Base-by-base conservation (phyloP, 345 rosid genomes). In the Heritiera fomes region DNA sequence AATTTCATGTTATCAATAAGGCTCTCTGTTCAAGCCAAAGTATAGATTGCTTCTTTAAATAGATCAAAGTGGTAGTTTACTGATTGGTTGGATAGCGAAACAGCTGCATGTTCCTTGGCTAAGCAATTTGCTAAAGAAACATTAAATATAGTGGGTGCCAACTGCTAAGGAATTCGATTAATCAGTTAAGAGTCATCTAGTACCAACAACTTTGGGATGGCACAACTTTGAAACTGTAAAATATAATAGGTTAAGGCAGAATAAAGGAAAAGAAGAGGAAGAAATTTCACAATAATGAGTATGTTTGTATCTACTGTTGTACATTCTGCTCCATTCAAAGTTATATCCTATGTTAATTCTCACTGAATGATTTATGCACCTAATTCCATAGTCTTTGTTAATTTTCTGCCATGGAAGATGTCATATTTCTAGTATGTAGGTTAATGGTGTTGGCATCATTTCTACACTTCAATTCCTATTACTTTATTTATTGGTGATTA, bases 21-120 rank as follows among this genome's bases (percentile, higher is more conserved):
- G 40, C 56, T 69, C 23, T 38, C 71, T 66, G 49, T 66, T 41
- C 46, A 66, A 66, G 50, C 53, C 7, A 69, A 69, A 63, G 49
- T 41, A n/a, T 66, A 66, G 28, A 8, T 18, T 40, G 71, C 18
- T 5, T 41, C 13, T 49, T 66, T 40, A 8, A 41, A 17, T 41
- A 41, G 30, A 66, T 40, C 5, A 17, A 8, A 66, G 71, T 41
- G 30, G 49, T 34, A 1, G 49, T 66, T 40, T 66, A 40, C 49
- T 66, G 49, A 18, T 65, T 38, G 20, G 9, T 41, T 66, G 71
- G 28, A 66, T 41, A 8, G 20, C 8, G 28, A 65, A n/a, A 65
- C 6, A 40, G 23, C 49, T 65, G 23, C n/a, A 3, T 40, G 15
- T 34, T 7, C 46, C 20, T 40, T 65, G 23, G 15, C 49, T 43